Conservation (phyloP, 345 rosid genomes). For the Rhizophora mangle region DNA sequence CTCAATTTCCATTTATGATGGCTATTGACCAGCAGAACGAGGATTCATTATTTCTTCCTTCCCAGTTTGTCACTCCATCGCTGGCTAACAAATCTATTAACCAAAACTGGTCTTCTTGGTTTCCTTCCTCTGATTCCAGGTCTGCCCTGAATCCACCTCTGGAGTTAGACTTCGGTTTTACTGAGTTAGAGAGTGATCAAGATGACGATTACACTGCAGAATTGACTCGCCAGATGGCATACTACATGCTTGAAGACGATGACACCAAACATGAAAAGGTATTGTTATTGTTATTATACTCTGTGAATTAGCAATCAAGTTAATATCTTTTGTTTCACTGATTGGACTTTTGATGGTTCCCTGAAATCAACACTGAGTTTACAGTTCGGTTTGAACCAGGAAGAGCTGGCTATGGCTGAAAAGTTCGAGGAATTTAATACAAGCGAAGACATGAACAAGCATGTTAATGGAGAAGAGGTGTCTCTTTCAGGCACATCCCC, state of each 20-base stretch:
- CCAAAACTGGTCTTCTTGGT: conserved; percentile 14
- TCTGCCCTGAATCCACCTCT: conserved; percentile 24
- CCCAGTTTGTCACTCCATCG: conserved; percentile 7
- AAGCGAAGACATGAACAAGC: conserved; percentile 10
- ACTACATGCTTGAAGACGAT: conserved; percentile 57
- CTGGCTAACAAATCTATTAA: neutral
- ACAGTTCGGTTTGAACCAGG: conserved; percentile 33
- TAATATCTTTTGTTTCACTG: neutral
- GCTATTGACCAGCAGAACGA: conserved; percentile 40
- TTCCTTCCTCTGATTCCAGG: conserved; percentile 27
- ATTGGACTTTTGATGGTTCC: conserved; percentile 32
- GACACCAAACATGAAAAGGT: conserved; percentile 14
- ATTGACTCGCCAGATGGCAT: conserved; percentile 82
- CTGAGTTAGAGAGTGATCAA: conserved; percentile 35
- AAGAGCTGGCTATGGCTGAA: conserved; percentile 17
- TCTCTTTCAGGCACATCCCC: neutral
- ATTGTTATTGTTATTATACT: neutral
- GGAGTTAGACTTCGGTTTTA: conserved; percentile 34
- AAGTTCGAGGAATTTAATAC: conserved; percentile 36
- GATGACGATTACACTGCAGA: conserved; percentile 60
- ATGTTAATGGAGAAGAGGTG: conserved; percentile 8
- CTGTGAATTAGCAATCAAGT: neutral
- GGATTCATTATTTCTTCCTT: conserved; percentile 27
- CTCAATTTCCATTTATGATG: conserved; percentile 33
- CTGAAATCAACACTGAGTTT: conserved; percentile 47